Percentiles rank a stretch among this genome's conserved stretches.
phyloP scores from a whole-genome alignment of 1,139 yeast species.

The Taiozyma onychis region DNA sequence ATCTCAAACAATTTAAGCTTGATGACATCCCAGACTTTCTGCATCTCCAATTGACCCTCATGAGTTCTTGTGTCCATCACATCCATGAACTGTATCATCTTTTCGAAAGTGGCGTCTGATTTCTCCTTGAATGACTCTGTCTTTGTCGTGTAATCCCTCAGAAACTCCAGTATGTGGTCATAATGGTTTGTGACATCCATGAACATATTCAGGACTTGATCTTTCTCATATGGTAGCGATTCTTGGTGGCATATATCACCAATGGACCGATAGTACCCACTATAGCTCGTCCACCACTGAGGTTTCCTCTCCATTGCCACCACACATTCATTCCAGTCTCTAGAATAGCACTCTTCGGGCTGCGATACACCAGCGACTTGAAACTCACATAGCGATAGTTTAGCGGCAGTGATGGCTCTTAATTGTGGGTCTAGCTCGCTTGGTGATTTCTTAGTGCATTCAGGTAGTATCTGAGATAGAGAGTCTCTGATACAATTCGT shows the following conservation, averaged over 20 bases:
- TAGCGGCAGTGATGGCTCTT: slow-evolving; percentile 38
- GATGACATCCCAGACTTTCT: slow-evolving; percentile 12
- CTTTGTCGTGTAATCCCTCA: slow-evolving; percentile 15
- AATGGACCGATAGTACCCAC: slow-evolving; percentile 49
- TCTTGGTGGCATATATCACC: slow-evolving; percentile 45
- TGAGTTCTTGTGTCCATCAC: slow-evolving; percentile 6
- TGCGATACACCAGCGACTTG: slow-evolving; percentile 35
- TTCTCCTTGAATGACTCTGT: slow-evolving; percentile 17
- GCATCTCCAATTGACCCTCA: slow-evolving; percentile 7
- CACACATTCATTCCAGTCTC: slow-evolving; percentile 32
- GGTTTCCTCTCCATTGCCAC: slow-evolving; percentile 36
- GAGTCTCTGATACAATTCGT: slow-evolving; percentile 29
- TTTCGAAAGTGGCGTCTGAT: slow-evolving; percentile 12
- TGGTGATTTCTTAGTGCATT: slow-evolving; percentile 25
- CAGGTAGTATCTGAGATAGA: slow-evolving; percentile 24
- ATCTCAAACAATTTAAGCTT: slow-evolving; percentile 11
- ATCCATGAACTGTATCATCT: slow-evolving; percentile 12
- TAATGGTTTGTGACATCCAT: slow-evolving; percentile 39
- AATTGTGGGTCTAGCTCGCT: slow-evolving; percentile 25
- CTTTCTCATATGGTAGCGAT: slow-evolving; percentile 46
- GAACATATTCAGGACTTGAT: slow-evolving; percentile 41
- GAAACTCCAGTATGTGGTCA: slow-evolving; percentile 19
- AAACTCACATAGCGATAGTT: slow-evolving; percentile 51
- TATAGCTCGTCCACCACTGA: slow-evolving; percentile 58
- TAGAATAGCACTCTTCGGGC: slow-evolving; percentile 30